A percentile compares a stretch with the other conserved stretches of the same genome.
phyloP scores from a whole-genome alignment of 345 rosid genomes.

The Kernera saxatilis region DNA sequence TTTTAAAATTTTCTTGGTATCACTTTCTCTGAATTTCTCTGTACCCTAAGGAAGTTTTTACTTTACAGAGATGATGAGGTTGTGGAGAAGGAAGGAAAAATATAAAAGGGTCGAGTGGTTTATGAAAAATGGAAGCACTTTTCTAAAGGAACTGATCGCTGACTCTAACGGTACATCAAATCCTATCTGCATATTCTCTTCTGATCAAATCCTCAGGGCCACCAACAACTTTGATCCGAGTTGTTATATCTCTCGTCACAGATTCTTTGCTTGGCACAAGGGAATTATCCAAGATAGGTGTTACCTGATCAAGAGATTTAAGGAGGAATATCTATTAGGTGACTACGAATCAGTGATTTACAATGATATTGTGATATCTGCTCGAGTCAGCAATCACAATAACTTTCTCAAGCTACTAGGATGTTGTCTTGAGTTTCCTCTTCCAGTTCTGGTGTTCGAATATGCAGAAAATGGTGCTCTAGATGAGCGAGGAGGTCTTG shows the following conservation, averaged over 20 bases:
- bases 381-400: background rate
- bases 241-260: background rate
- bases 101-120: background rate
- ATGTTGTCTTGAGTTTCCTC: slow-evolving; percentile 5
- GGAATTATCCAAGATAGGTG: background rate
- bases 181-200: background rate
- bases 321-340: background rate
- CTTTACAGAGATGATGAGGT: background rate
- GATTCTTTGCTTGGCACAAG: background rate
- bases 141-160: background rate
- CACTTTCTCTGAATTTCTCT: background rate
- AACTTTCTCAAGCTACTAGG: slow-evolving; percentile 6
- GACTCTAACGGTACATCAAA: slow-evolving; percentile 8
- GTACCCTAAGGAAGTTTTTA: too few species aligned
- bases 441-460: background rate
- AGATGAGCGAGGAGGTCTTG: background rate
- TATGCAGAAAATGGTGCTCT: background rate
- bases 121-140: background rate
- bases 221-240: background rate
- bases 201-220: background rate
- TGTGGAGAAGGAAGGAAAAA: background rate
- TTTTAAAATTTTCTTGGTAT: too few species aligned
- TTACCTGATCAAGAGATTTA: slow-evolving; percentile 3
- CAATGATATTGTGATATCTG: slow-evolving; percentile 3
- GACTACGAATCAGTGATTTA: background rate